Percentiles rank a stretch among this genome's conserved stretches.
Conservation (phyloP, 768 basidiomycete genomes). For the Boletus edulis region DNA sequence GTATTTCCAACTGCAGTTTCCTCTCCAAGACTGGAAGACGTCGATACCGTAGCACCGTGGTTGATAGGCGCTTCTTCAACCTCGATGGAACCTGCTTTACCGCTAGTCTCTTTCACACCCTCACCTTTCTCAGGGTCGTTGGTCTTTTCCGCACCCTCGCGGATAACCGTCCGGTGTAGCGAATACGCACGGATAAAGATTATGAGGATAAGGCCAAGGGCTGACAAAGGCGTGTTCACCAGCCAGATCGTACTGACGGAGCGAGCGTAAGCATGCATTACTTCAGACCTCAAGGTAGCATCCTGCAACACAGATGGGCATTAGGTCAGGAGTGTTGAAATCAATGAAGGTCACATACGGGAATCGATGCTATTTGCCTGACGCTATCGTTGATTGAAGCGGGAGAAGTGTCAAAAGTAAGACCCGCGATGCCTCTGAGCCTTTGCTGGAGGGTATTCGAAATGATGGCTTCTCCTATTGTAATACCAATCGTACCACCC, state of each 20-base stretch:
- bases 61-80: background rate
- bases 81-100: background rate
- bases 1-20: background rate
- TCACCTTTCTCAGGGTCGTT: conserved; percentile 33
- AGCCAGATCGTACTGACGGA: conserved; percentile 41
- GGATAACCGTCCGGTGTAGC: conserved; percentile 28
- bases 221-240: conserved; percentile 33
- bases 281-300: conserved; percentile 25
- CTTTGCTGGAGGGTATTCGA: conserved; percentile 42
- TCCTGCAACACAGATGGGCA: conserved; percentile 22
- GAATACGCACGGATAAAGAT: conserved; percentile 37
- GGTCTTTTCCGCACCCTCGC: conserved; percentile 2
- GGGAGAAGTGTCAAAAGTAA: conserved; percentile 39
- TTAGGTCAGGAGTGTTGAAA: conserved; percentile 2
- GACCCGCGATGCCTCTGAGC: conserved; percentile 15
- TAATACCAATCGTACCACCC: conserved; percentile 74
- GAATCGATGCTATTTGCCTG: conserved; percentile 36
- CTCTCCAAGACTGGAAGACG: background rate
- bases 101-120: background rate
- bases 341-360: conserved; percentile 17
- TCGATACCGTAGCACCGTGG: conserved; percentile 3
- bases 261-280: conserved; percentile 37
- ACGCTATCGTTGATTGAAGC: conserved; percentile 48
- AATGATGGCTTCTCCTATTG: conserved; percentile 70
- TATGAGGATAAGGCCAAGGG: conserved; percentile 30